Evolutionary conservation across 805 yeast genomes (phyloP).

Genomic region (Metschnikowia aberdeeniae): DNA sequence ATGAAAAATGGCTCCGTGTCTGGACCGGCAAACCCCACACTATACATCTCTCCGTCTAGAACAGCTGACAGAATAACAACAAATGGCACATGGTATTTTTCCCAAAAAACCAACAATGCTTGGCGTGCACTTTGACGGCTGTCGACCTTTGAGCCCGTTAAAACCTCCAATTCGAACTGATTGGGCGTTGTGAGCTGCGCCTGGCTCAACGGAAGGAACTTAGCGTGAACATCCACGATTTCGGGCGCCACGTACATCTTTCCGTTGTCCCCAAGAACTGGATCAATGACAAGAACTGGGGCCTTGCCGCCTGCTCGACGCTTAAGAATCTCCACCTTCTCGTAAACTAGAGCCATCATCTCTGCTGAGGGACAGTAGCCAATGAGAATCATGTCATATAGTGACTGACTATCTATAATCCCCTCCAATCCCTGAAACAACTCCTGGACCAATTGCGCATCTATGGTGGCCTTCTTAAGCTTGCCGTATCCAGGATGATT

Average conservation of each 20-base stretch:
- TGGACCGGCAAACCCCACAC: constrained; percentile 32
- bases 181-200: constrained; percentile 79
- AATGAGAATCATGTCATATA: constrained; percentile 64
- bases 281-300: constrained; percentile 73
- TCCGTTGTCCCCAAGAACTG: constrained; percentile 91
- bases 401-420: constrained; percentile 21
- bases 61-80: constrained; percentile 59
- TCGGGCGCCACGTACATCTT: constrained; percentile 64
- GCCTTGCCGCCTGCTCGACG: constrained; percentile 23
- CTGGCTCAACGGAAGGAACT: constrained; percentile 47
- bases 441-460: constrained; percentile 42
- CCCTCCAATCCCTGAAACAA: constrained; percentile 54
- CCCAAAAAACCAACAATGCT: constrained; percentile 42
- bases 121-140: constrained; percentile 32
- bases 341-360: constrained; percentile 48
- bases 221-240: constrained; percentile 49
- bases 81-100: constrained; percentile 43
- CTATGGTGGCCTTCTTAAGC: constrained; percentile 27
- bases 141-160: constrained; percentile 47
- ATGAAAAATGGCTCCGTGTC: constrained; percentile 25
- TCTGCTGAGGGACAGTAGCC: constrained; percentile 71
- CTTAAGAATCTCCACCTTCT: constrained; percentile 33
- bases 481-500: constrained; percentile 20
- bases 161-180: constrained; percentile 79
- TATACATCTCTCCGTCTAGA: constrained; percentile 33